Evolutionary conservation across 1,139 yeast species (phyloP).

Genomic region (Scheffersomyces parashehatae): DNA sequence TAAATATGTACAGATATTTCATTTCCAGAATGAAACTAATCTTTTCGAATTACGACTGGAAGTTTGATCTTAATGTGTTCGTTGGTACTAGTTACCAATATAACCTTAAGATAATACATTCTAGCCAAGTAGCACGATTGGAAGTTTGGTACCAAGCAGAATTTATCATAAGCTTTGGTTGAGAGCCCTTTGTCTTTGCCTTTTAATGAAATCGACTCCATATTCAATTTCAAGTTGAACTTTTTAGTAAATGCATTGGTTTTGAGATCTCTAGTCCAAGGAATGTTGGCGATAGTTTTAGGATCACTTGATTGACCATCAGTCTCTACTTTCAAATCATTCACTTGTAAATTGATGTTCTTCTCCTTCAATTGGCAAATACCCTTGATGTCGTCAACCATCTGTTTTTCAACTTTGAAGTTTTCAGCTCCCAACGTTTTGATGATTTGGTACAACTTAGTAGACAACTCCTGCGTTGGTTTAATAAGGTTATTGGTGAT

Average conservation of each 20-base stretch:
- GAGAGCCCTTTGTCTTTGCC: neutral
- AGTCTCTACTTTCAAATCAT: slow-evolving; percentile 11
- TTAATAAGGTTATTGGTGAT: slow-evolving; percentile 22
- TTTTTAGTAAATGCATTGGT: slow-evolving; percentile 3
- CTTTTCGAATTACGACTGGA: slow-evolving; percentile 17
- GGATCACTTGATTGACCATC: neutral
- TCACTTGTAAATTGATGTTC: slow-evolving; percentile 23
- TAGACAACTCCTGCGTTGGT: slow-evolving; percentile 22
- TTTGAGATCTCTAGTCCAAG: slow-evolving; percentile 6
- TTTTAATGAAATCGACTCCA: slow-evolving; percentile 5
- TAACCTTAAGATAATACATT: slow-evolving; percentile 20
- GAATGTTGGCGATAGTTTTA: slow-evolving; percentile 1
- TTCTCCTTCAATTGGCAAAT: slow-evolving; percentile 31
- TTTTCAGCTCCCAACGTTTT: slow-evolving; percentile 25
- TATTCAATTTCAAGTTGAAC: slow-evolving; percentile 7
- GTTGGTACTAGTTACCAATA: slow-evolving; percentile 17
- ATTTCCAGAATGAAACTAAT: slow-evolving; percentile 1
- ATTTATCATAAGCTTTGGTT: slow-evolving; percentile 12
- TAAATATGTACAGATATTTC: neutral
- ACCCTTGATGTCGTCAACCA: slow-evolving; percentile 34
- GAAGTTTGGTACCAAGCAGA: slow-evolving; percentile 24
- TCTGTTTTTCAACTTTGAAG: slow-evolving; percentile 28
- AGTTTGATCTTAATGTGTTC: slow-evolving; percentile 19
- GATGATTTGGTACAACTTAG: slow-evolving; percentile 20
- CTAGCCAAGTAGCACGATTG: slow-evolving; percentile 24